Percentiles rank a stretch among this genome's conserved stretches.
These are phyloP conservation scores for Dendrocalamus latiflorus DNA, from an alignment of 202 grass and related monocot genomes.

Conservation along the genomic window DNA sequence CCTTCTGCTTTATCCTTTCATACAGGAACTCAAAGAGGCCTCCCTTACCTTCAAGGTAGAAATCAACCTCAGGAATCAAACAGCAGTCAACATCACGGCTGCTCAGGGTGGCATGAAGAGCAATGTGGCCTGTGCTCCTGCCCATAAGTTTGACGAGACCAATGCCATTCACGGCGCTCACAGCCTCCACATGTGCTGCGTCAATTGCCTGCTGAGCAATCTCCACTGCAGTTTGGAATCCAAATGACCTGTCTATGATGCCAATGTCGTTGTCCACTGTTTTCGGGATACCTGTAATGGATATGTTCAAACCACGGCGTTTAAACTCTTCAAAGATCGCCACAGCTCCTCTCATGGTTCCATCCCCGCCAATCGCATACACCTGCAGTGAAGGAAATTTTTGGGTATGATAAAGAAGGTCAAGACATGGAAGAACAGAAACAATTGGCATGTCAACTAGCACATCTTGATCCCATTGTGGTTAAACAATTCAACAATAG, in stretches of 20 bases:
- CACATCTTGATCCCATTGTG: not conserved
- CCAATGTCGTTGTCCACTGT: slow-evolving; percentile 95
- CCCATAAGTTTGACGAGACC: slow-evolving; percentile 97
- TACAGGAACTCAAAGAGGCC: slow-evolving; percentile 80
- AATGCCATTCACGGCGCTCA: slow-evolving; percentile 77
- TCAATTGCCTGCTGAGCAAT: slow-evolving; percentile 79
- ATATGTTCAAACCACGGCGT: slow-evolving; percentile 59
- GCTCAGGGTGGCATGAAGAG: no score
- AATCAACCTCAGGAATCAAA: no score
- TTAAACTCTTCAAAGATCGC: slow-evolving; percentile 71
- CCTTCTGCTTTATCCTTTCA: slow-evolving; percentile 58
- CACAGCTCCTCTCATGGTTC: no score
- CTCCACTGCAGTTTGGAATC: slow-evolving; percentile 87
- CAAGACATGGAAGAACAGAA: not conserved
- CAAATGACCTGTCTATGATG: slow-evolving; percentile 93
- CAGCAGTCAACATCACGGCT: no score
- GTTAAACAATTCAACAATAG: not conserved
- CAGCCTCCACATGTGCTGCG: slow-evolving; percentile 78
- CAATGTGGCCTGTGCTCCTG: slow-evolving; percentile 84
- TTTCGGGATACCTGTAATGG: slow-evolving; percentile 69
- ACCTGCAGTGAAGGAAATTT: slow-evolving; percentile 28
- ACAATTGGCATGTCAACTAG: not conserved
- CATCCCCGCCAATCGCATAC: slow-evolving; percentile 82
- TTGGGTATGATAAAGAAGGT: not conserved
- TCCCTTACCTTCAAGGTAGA: no score